Conservation (phyloP, 192 early-diverging fungal species). For the Rhizophagus clarus region DNA sequence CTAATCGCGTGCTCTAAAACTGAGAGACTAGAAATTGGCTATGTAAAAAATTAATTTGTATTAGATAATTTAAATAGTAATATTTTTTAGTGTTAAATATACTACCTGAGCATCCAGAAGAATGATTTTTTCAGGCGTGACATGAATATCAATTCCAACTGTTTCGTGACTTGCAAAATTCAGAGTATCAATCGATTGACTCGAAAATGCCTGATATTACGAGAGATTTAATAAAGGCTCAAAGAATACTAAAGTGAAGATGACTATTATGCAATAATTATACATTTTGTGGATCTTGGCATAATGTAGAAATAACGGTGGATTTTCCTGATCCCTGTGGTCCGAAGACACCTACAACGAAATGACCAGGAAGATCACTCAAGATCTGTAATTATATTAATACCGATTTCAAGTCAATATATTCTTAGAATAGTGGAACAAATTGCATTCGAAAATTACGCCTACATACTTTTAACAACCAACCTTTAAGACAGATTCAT, state of each 20-base stretch:
- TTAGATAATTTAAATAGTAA: neutral
- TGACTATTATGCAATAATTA: neutral
- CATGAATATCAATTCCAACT: slow-evolving; percentile 59
- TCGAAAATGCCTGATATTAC: slow-evolving; percentile 31
- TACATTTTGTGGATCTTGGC: slow-evolving; percentile 37
- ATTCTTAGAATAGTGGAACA: neutral
- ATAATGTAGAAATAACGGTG: slow-evolving; percentile 55
- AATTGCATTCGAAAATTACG: neutral
- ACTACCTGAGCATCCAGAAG: slow-evolving; percentile 53
- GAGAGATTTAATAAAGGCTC: neutral
- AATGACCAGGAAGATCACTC: slow-evolving; percentile 61
- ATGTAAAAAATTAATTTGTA: neutral
- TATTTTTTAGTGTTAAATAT: neutral
- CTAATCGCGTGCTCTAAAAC: slow-evolving; percentile 43
- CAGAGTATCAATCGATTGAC: slow-evolving; percentile 36
- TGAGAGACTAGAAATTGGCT: slow-evolving; percentile 48
- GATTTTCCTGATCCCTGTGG: slow-evolving; percentile 65
- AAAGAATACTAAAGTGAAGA: neutral
- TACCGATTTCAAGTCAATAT: neutral
- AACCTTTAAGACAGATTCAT: slow-evolving; percentile 26
- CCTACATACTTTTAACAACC: neutral
- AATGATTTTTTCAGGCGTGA: slow-evolving; percentile 59
- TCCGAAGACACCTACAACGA: slow-evolving; percentile 66
- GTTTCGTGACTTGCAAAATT: slow-evolving; percentile 46
- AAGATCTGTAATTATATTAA: slow-evolving; percentile 33